Evolutionary conservation across 148 eudicot genomes (phyloP), one percentile per base, ranked within the genome.

Genomic region (Simmondsia chinensis): DNA sequence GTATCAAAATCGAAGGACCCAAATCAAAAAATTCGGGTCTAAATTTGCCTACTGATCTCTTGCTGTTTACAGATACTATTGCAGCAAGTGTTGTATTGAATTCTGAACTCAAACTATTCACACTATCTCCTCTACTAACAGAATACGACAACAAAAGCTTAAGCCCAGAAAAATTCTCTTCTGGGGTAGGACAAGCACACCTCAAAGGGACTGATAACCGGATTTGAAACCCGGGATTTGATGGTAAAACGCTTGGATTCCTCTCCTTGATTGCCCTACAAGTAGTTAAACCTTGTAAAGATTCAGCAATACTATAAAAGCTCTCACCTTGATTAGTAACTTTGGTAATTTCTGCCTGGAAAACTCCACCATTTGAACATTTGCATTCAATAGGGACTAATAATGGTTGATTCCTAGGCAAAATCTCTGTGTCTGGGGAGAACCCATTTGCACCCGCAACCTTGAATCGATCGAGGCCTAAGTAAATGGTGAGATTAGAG

Each of bases 211-310:
- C 62, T 20, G 41, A 20, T 21, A 83, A 22, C 21, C 40, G 63
- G 5, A 41, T 15, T 10, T 63, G 71, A 3, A 63, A 64, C 1
- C 18, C 31, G 17, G 76, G 36, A 56, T 48, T 39, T 63, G 43
- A 59, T 6, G 77, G 73, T 0, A 54, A 22, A 6, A 60, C 30
- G 44, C 44, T 48, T 5, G 70, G 69, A 48, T 80, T 84, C 22
- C 50, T 60, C 42, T 64, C 65, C 7, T 14, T 32, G 9, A 80
- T 73, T 0, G 70, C 75, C 34, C 56, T 54, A 43, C 95, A 80
- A 31, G 68, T 74, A 5, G 85, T 77, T n/a, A 84, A 26, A 25
- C 85, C 82, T 47, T 80, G 73, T 13, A 84, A 45, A 4, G 77
- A 62, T 33, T 74, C 69, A 9, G 77, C 54, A 39, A 80, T 75